Evolutionary conservation across 1,284 basidiomycete species (phyloP), one percentile per base, ranked within the genome.

Genomic region (Microbotryum scabiosae): DNA sequence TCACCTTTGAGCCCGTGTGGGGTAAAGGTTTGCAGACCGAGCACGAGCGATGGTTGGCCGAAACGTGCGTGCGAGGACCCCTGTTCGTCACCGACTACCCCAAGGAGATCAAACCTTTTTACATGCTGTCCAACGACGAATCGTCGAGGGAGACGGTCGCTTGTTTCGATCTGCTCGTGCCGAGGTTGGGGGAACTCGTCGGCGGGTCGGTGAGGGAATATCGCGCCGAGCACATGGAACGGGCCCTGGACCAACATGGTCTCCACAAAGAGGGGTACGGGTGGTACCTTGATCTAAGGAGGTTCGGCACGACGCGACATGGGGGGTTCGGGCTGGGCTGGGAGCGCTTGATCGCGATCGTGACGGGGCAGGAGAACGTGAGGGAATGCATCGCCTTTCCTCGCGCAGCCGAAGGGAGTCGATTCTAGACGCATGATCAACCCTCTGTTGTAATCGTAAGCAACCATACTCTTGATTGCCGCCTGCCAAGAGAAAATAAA

Each of bases 1-100:
- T 36, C 46, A 45, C 63, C 56, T 21, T 89, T 86, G 76, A 71
- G 76, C 51, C 84, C 0, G 71, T 69, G 32, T 91, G 87, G 86
- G 88, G 90, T 3, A 76, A 79, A 21, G 76, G 82, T 1, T 78
- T 98, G 28, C 84, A 86, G 67, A 88, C 86, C 72, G 93, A 97
- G 73, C 93, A 97, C 74, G 96, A 99, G 75, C 84, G 84, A 61
- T 96, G 86, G 83, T 80, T 98, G 4, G 87, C 90, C 0, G 75
- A 75, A n/a, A 64, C 75, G 48, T 76, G 85, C 54, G 73, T 82
- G 57, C 73, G 78, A 25, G 85, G 85, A 0, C 94, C 96, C 0
- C 81, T 93, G 1, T 97, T 97, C 73, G 86, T 99, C 50, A 90
- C 85, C 5, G 84, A 94, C 73, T 99, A 97, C 73, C 94, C 94